Percentiles rank a stretch among this genome's conserved stretches.
Evolutionary conservation across 495 filamentous ascomycete genomes (phyloP).

Genomic region (Clavariopsis aquatica): DNA sequence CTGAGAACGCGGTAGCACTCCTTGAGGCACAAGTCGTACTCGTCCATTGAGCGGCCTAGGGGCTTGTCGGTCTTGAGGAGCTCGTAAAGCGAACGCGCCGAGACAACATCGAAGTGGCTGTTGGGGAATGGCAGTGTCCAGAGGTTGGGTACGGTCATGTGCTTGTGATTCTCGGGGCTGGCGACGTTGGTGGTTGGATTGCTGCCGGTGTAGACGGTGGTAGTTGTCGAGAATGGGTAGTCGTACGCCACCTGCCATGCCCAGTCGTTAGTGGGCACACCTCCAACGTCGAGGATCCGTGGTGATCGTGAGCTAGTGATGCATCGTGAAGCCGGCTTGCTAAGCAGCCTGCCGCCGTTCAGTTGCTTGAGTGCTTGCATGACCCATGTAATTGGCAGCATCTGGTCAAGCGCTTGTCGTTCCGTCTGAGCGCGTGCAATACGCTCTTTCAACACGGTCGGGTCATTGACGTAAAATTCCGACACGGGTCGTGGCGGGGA

Average conservation of each 20-base stretch:
- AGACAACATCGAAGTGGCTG: slow-evolving; percentile 89
- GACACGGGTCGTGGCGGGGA: slow-evolving; percentile 50
- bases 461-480: slow-evolving; percentile 40
- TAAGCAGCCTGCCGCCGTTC: slow-evolving; percentile 77
- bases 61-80: slow-evolving; percentile 64
- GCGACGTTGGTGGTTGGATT: slow-evolving; percentile 61
- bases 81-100: slow-evolving; percentile 81
- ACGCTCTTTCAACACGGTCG: slow-evolving; percentile 59
- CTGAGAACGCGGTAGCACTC: slow-evolving; percentile 91
- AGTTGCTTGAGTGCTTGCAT: slow-evolving; percentile 74
- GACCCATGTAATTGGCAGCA: slow-evolving; percentile 74
- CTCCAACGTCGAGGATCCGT: slow-evolving; percentile 84
- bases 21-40: slow-evolving; percentile 80
- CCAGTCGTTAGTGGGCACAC: slow-evolving; percentile 85
- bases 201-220: slow-evolving; percentile 69
- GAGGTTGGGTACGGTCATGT: slow-evolving; percentile 69
- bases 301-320: slow-evolving; percentile 54
- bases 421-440: slow-evolving; percentile 66
- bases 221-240: slow-evolving; percentile 80
- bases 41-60: slow-evolving; percentile 56
- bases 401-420: slow-evolving; percentile 73
- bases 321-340: slow-evolving; percentile 67
- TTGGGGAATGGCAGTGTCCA: slow-evolving; percentile 84
- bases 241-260: slow-evolving; percentile 88
- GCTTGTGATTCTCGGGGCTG: slow-evolving; percentile 84